Evolutionary conservation across 768 basidiomycete species (phyloP).

Genomic region (Leccinellum rugosiceps): DNA sequence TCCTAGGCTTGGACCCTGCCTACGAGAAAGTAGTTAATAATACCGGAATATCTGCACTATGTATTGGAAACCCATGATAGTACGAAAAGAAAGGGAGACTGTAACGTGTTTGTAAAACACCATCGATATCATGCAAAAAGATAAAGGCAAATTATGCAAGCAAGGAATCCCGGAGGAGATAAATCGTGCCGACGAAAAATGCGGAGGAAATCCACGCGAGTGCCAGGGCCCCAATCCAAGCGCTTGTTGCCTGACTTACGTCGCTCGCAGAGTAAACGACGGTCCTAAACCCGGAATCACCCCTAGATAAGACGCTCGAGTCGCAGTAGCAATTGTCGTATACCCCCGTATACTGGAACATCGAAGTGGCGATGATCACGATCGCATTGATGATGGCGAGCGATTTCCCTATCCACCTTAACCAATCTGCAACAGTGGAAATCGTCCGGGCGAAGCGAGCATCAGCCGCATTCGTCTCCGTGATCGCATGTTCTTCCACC

Average conservation of each 20-base stretch:
- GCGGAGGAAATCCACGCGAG: background rate
- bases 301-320: slow-evolving; percentile 20
- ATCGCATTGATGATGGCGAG: slow-evolving; percentile 29
- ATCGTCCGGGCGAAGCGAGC: background rate
- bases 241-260: slow-evolving; percentile 9
- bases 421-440: slow-evolving; percentile 3
- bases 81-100: too few species aligned
- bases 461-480: background rate
- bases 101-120: too few species aligned
- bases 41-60: too few species aligned
- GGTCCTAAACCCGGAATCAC: slow-evolving; percentile 29
- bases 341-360: slow-evolving; percentile 29
- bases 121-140: background rate
- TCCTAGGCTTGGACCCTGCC: too few species aligned
- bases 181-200: background rate
- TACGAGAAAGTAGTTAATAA: too few species aligned
- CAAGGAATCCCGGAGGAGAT: background rate
- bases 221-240: background rate
- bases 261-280: slow-evolving; percentile 18
- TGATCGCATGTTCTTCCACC: background rate
- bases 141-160: background rate
- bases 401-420: slow-evolving; percentile 27
- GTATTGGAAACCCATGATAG: too few species aligned
- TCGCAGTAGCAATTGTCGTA: slow-evolving; percentile 32
- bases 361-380: slow-evolving; percentile 21